Evolutionary conservation across 2,329 filamentous ascomycete genomes (phyloP), one percentile per base, ranked within the genome.

Genomic region (Xylariaceae sp.): DNA sequence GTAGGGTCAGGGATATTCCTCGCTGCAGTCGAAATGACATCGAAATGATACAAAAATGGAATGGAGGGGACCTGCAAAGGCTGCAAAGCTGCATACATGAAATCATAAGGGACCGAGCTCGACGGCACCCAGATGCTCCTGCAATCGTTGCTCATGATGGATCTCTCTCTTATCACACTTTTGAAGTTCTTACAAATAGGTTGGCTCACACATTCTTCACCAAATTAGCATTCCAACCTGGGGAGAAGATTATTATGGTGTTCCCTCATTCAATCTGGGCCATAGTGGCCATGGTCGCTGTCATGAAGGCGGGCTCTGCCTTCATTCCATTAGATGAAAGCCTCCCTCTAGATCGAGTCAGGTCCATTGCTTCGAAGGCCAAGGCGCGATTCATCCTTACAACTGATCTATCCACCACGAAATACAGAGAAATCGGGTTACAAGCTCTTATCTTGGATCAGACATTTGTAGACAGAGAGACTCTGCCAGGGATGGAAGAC

Each of bases 301-400:
- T 50, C 11, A 37, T 50, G 48, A 50, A 50, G 23, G 48, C 48
- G 4, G 48, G 48, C 33, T 27, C 39, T 11, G 48, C 48, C 32
- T 50, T 50, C 23, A 43, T 44, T 23, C 18, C 48, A 6, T 39
- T 50, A 16, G 48, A 50, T 40, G 33, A 43, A 10, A 43, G 35
- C 10, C 13, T 36, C 8, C 47, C 48, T 30, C 23, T 43, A 15
- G 39, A 50, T 23, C 23, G 48, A 16, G 30, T 50, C 11, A 43
- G 30, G 15, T 43, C 39, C 13, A 50, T 50, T 7, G 40, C 40
- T 8, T 43, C 30, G 8, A 50, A 20, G 32, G n/a, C 48, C 11
- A 33, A 47, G 9, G 49, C 49, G 13, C 42, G 41, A 39, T 39
- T 46, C 27, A 18, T 52, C 35, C 15, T 52, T 13, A 46, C 41